A percentile compares a stretch with the other conserved stretches of the same genome.
Evolutionary conservation across 1,139 yeast genomes (phyloP).

Genomic region (Suhomyces anneliseae): DNA sequence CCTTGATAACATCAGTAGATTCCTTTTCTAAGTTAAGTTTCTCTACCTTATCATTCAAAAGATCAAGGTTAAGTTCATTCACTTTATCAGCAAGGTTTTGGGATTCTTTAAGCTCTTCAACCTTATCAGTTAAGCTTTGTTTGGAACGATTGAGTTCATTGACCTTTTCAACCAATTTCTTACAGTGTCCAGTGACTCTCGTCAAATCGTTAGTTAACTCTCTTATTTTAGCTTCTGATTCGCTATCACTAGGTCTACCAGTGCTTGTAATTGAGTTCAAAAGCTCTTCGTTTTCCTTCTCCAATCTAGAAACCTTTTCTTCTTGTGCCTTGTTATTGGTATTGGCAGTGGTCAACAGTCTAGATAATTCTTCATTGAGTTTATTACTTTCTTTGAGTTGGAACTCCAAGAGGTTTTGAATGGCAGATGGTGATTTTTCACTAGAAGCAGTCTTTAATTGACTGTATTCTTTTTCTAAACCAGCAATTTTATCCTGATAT

Average conservation of each 20-base stretch:
- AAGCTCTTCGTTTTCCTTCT: constrained; percentile 8
- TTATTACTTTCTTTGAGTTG: constrained; percentile 35
- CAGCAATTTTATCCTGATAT: constrained; percentile 23
- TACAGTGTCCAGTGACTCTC: constrained; percentile 30
- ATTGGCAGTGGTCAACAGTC: constrained; percentile 20
- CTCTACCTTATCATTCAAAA: constrained; percentile 14
- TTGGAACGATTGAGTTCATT: constrained; percentile 18
- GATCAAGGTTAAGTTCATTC: constrained; percentile 11
- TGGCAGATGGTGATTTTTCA: constrained; percentile 14
- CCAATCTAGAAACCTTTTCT: constrained; percentile 13
- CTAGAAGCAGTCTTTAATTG: not conserved
- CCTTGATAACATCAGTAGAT: constrained; percentile 14
- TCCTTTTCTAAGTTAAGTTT: constrained; percentile 12
- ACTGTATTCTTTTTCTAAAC: constrained; percentile 11
- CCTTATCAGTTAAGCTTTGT: constrained; percentile 5
- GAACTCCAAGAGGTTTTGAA: constrained; percentile 32
- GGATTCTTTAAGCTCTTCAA: constrained; percentile 6
- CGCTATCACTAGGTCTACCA: constrained; percentile 13
- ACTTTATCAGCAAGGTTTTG: constrained; percentile 4
- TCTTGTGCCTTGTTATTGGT: constrained; percentile 13
- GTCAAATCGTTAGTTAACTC: constrained; percentile 26
- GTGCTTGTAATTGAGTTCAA: constrained; percentile 12
- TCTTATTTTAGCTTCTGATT: constrained; percentile 22
- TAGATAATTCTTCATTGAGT: constrained; percentile 23
- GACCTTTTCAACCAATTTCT: constrained; percentile 31